Base-by-base conservation (phyloP, 78 protist genomes). In the Chrysochromulina tobinii region DNA sequence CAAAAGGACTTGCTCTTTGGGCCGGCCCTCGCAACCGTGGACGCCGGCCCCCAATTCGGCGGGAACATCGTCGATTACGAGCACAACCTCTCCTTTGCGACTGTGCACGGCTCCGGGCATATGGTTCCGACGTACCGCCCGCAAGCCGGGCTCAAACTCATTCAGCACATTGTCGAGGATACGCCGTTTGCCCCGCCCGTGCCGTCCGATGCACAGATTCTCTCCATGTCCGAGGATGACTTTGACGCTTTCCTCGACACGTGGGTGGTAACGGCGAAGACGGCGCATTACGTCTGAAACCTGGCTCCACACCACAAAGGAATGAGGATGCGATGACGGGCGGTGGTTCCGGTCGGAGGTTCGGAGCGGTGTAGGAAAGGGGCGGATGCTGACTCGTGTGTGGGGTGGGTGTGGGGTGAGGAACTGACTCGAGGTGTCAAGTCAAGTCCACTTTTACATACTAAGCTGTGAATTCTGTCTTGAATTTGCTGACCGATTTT, bases 61-160 rank as follows among this genome's bases (percentile, higher is more conserved):
- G 87, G 87, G 12, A 12, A 5, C 14, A 64, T 79, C 50, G 51
- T 27, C 15, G 87, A 79, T 2, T 79, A 79, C 87, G 87, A 53
- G 87, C 87, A 79, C 50, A 48, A 21, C 50, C 87, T 79, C 64
- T 20, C 64, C 48, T 79, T 79, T 11, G 64, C 48, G 53, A 79
- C 87, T 11, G 87, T 79, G 50, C 87, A 79, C 61, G 87, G 87
- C 57, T 51, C 87, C 5, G 87, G 87, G 12, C 87, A 79, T 48
- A 79, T 79, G 85, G 87, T 79, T 12, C 84, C 84, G n/a, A 3
- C 3, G 48, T 75, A 50, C 84, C 84, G 84, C 84, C 84, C 84
- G 57, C 84, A 57, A 21, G 84, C 57, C n/a, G 54, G 58, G 2
- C 84, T 75, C 58, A 14, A 38, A 9, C 17, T 75, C 38, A 17